Evolutionary conservation across 257 asterid genomes (phyloP).

Genomic region (Ehretia macrophylla): DNA sequence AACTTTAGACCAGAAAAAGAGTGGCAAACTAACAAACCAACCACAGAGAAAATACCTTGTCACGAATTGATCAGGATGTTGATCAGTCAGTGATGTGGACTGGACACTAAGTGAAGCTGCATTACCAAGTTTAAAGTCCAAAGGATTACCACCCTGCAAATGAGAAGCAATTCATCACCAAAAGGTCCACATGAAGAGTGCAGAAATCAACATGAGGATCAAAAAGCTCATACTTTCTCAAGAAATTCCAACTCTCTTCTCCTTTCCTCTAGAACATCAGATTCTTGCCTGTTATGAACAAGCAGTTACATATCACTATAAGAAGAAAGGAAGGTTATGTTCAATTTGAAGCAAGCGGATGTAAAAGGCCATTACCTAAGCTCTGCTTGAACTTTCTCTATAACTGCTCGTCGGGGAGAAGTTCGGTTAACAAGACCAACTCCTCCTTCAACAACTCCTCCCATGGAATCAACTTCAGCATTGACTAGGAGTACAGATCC

Average conservation of each 20-base stretch:
- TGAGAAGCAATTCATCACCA: constrained; percentile 19
- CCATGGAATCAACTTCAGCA: constrained; percentile 94
- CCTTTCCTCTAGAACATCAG: constrained; percentile 64
- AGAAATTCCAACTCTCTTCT: constrained; percentile 82
- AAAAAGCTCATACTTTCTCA: constrained; percentile 59
- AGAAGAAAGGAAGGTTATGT: neutral
- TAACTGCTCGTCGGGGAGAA: constrained; percentile 57
- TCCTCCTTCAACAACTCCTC: constrained; percentile 82
- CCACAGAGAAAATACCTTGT: constrained; percentile 43
- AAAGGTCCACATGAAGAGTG: constrained; percentile 17
- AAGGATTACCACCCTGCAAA: constrained; percentile 83
- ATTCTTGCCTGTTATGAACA: constrained; percentile 67
- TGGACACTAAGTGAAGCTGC: constrained; percentile 64
- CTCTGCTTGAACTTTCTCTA: constrained; percentile 76
- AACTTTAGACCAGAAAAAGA: constrained; percentile 16
- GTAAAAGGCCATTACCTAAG: constrained; percentile 54
- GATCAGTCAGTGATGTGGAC: constrained; percentile 71
- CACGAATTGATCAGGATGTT: constrained; percentile 56
- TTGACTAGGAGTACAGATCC: constrained; percentile 65
- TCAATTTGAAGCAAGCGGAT: constrained; percentile 3
- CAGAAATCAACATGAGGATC: constrained; percentile 16
- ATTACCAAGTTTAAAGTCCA: constrained; percentile 61
- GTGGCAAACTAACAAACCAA: constrained; percentile 7
- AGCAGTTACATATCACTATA: constrained; percentile 13
- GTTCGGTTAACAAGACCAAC: constrained; percentile 59